Evolutionary conservation across 306 rosid genomes (phyloP), one percentile per base, ranked within the genome.

Genomic region (Quercus dentata): DNA sequence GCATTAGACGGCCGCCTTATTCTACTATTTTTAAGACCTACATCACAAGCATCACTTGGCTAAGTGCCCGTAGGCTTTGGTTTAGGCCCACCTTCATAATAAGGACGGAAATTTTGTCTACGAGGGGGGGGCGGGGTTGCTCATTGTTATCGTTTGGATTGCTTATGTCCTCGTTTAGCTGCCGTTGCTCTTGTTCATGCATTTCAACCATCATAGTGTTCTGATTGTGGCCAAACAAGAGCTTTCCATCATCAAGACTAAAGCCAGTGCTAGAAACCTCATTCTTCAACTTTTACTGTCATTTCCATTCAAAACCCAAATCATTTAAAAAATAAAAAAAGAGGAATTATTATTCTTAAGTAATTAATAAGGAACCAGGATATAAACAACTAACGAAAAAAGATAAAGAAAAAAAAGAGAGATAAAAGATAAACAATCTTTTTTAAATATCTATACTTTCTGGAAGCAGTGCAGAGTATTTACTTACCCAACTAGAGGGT

Each of bases 101-200:
- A 31, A 11, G 73, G 52, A 35, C 76, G 9, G 58, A 82, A 82
- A 46, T 35, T 84, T 52, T 69, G 72, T 69, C 89, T 73, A 2
- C 78, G 84, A 41, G 70, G 73, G 27, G 79, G 86, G 74, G 30
- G 30, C 3, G 3, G 3, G 3, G 86, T 41, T 82, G 89, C 71
- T 82, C 83, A 55, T 76, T 74, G 23, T 57, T 56, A 56, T 58
- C 54, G 54, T 52, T 73, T 30, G 79, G 80, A 7, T 81, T 79
- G 41, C 8, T 35, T 7, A 4, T 6, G 23, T 0, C 78, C 1
- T 3, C 46, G 49, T 18, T 46, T 9, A 41, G n/a, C 31, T 59
- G 46, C 28, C 5, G 80, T 51, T 51, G 74, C 62, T 51, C 52
- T 21, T 71, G 58, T 38, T 44, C 11, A 23, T 44, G 56, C 10